Conservation (phyloP, 148 eudicot genomes). For the Vaccinium vitisidaea region DNA sequence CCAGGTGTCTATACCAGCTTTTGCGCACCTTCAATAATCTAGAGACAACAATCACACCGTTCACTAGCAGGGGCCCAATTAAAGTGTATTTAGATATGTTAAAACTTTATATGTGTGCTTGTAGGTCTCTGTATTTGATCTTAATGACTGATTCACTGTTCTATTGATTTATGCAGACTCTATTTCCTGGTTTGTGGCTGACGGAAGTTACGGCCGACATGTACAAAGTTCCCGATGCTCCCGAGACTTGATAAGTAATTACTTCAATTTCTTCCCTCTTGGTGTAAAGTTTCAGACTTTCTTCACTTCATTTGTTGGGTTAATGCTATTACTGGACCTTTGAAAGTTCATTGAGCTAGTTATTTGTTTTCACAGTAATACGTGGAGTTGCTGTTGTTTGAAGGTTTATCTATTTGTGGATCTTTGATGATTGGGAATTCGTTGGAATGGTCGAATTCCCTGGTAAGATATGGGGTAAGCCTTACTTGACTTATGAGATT, state of each 20-base stretch:
- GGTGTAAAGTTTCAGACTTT: neutral
- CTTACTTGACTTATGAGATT: neutral
- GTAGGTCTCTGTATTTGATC: neutral
- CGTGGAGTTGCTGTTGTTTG: conserved; percentile 6
- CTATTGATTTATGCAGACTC: conserved; percentile 31
- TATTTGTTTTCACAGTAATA: neutral
- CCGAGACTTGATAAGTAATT: conserved; percentile 30
- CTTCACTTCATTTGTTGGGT: neutral
- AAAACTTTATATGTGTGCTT: neutral
- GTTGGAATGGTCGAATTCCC: conserved; percentile 8
- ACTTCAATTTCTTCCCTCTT: neutral
- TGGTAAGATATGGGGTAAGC: conserved; percentile 2
- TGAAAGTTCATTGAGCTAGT: neutral
- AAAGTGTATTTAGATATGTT: too few species aligned
- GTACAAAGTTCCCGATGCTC: conserved; percentile 46
- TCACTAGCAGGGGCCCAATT: too few species aligned
- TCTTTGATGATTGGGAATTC: conserved; percentile 6
- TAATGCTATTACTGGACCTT: neutral
- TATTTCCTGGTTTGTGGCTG: conserved; percentile 52
- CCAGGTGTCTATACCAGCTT: too few species aligned
- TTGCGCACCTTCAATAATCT: too few species aligned
- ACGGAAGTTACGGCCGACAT: conserved; percentile 41
- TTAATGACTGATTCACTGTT: neutral
- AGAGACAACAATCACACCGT: too few species aligned
- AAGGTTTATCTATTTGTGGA: neutral